A percentile compares a stretch with the other conserved stretches of the same genome.
These are phyloP conservation scores for Nothophytophthora sp. DNA, from an alignment of 352 stramenopile genomes.

Conservation along the genomic window DNA sequence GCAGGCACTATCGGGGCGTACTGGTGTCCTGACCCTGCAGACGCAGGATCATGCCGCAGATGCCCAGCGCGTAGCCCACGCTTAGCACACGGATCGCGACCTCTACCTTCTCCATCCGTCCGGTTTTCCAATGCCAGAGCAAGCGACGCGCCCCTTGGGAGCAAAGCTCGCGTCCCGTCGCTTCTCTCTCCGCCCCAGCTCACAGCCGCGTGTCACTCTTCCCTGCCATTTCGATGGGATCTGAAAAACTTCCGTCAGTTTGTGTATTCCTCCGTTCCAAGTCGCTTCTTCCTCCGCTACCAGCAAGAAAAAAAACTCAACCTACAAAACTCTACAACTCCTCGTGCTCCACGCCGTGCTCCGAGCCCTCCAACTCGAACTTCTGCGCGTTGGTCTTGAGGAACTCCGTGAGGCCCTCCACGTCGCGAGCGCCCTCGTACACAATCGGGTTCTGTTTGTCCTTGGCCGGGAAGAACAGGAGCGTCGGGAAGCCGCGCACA, in stretches of 20 bases:
- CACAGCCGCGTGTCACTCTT: no score
- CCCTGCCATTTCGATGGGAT: no score
- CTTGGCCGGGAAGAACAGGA: slow-evolving; percentile 93
- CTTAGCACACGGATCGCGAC: slow-evolving; percentile 65
- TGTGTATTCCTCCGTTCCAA: slow-evolving; percentile 24
- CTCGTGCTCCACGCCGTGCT: slow-evolving; percentile 58
- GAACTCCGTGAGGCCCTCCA: slow-evolving; percentile 85
- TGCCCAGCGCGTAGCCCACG: slow-evolving; percentile 51
- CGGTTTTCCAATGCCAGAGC: no score
- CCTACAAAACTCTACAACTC: slow-evolving; percentile 36
- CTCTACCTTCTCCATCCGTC: slow-evolving; percentile 76
- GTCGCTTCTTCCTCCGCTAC: slow-evolving; percentile 22
- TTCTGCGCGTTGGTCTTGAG: slow-evolving; percentile 89
- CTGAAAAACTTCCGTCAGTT: slow-evolving; percentile 10
- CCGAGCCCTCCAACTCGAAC: slow-evolving; percentile 67
- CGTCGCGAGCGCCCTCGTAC: slow-evolving; percentile 86
- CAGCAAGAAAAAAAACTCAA: slow-evolving; percentile 23
- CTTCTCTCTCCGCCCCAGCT: no score
- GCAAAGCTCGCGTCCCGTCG: no score
- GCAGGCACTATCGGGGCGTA: slow-evolving; percentile 17
- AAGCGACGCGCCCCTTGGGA: no score
- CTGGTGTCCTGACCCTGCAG: slow-evolving; percentile 61
- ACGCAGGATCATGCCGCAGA: slow-evolving; percentile 52
- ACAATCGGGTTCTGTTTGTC: slow-evolving; percentile 86
- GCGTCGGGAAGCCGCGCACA: slow-evolving; percentile 90